Base-by-base conservation (phyloP, 768 basidiomycete species). In the Lactifluus pinguis region DNA sequence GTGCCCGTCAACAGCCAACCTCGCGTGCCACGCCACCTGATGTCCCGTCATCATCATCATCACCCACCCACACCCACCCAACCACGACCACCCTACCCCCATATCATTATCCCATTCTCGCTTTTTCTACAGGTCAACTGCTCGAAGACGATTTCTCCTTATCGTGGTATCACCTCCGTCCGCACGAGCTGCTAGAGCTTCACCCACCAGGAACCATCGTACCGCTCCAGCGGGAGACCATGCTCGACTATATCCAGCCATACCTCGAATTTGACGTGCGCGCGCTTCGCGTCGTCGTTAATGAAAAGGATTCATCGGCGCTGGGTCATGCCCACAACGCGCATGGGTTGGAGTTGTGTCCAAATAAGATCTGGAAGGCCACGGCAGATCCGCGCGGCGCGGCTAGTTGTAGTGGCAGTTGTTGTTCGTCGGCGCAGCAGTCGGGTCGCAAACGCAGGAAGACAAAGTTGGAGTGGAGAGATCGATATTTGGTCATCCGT, bases 131-230 rank as follows among this genome's bases (percentile, higher is more conserved):
- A 0, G 85, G 86, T 4, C 79, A 86, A 64, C 71, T 86, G 14
- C 78, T 90, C 34, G 84, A 90, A 67, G 87, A 89, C 67, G 82
- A 85, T 21, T 80, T 79, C 49, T 63, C 74, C 10, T 68, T 81
- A 29, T 72, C 78, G 0, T 85, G 83, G 79, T 88, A 87, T 67
- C 74, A 79, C 44, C 67, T 89, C 21, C 72, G 75, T 7, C 79
- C 84, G 0, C 75, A 83, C 63, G 89, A 90, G 65, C 76, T 91
- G 2, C 76, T 91, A 21, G 89, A 91, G 66, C 69, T 91, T 17
- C 87, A 91, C 59, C 75, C 76, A 7, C 61, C 57, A 2, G 59
- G 64, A 15, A 69, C 70, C 34, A 63, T 82, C 44, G 73, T 78
- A 3, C 69, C 69, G 4, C 74, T 87, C 0, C 80, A 76, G 2